Base-by-base conservation (phyloP, 352 stramenopile genomes). In the Phytophthora agathidicida region DNA sequence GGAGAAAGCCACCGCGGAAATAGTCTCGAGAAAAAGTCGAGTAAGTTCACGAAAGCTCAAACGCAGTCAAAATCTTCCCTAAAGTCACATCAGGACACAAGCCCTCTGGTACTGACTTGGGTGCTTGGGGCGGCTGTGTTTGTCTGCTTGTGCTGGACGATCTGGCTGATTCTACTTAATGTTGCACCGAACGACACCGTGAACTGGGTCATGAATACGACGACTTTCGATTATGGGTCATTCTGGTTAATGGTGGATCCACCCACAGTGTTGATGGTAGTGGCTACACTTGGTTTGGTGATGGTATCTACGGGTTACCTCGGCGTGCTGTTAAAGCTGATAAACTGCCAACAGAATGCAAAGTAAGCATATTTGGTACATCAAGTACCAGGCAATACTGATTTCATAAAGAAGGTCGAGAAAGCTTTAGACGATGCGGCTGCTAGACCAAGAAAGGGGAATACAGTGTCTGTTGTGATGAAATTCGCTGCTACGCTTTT, bases 171-270 rank as follows among this genome's bases (percentile, higher is more conserved):
- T 3, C 19, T 47, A 3, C 36, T 77, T 7, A 76, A 57, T 19
- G 14, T 71, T 13, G 48, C 31, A 1, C 68, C 63, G 0, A 71
- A 67, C 3, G 47, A 46, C 0, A 65, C 50, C 1, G 59, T 68
- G 3, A 68, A 73, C 26, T 33, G 20, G 10, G 22, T 72, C 35
- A 73, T 68, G 64, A 30, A 63, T 22, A 77, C 63, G 8, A 16
- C 46, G 22, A 33, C 11, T 13, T 65, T 73, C 28, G 68, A 76
- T 9, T 35, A 58, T 16, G 68, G 68, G 0, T 45, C 47, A 0
- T 73, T 76, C 20, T 72, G 66, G 66, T 24, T 63, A 5, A 35
- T 69, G 5, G 42, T 65, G 1, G 42, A 69, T 11, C 33, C 39
- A 19, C 35, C 37, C 2, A 24, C 36, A 19, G 27, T 45, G 1